Conservation (phyloP, 371 early-diverging fungal genomes). For the Circinella umbellata region DNA sequence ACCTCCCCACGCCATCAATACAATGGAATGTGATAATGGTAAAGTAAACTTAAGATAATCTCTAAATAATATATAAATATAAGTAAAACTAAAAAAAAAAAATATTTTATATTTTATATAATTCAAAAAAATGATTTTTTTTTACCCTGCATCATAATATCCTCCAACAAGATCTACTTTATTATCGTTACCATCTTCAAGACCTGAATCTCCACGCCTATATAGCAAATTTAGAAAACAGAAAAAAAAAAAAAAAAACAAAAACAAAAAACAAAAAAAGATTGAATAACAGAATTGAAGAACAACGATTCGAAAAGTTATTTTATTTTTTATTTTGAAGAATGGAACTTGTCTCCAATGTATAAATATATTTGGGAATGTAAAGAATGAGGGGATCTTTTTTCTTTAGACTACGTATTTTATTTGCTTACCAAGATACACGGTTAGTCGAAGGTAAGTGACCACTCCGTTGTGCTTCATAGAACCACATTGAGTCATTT, state of each 20-base stretch:
- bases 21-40: conserved; percentile 58
- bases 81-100: too few species aligned
- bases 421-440: conserved; percentile 43
- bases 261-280: neutral
- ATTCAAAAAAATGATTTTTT: too few species aligned
- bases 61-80: conserved; percentile 19
- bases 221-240: conserved; percentile 3
- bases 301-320: too few species aligned
- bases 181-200: conserved; percentile 52
- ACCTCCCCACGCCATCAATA: conserved; percentile 63
- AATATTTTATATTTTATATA: too few species aligned
- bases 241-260: too few species aligned
- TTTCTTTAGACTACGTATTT: neutral
- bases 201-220: conserved; percentile 56
- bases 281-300: too few species aligned
- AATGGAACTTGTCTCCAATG: too few species aligned
- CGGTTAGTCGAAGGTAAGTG: conserved; percentile 49
- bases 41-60: conserved; percentile 70
- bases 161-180: conserved; percentile 52
- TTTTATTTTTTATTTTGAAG: too few species aligned
- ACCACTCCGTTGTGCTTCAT: conserved; percentile 63
- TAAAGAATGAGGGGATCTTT: neutral
- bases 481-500: conserved; percentile 54
- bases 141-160: conserved; percentile 46
- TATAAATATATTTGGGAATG: too few species aligned